Base-by-base conservation (phyloP, 208 protist species). In the Crithidia mellificae region DNA sequence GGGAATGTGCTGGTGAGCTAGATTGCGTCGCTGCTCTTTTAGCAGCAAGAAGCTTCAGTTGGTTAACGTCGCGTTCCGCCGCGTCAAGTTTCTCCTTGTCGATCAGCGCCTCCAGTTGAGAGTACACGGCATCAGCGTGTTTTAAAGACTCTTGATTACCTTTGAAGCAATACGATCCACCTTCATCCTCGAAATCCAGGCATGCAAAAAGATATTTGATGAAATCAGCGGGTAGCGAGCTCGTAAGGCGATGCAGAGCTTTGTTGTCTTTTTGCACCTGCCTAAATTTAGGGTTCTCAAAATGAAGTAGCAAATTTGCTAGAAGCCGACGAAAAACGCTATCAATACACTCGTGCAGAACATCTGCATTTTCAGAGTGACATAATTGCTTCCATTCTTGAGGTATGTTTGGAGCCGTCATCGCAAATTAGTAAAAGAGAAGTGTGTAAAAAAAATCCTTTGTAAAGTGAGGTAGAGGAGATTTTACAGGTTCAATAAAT, bases 241-340 rank as follows among this genome's bases (percentile, higher is more conserved):
- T 9, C 38, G 80, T 68, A 43, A 64, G 27, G 19, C 59, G 78
- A 6, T 62, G 63, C 24, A 94, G 61, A 19, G 71, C 22, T 9
- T 65, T 80, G 70, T 92, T 94, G 3, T 78, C 63, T 30, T 65
- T 74, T 38, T 83, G 74, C 12, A 94, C 84, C 30, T 62, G 50
- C 15, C 75, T 71, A 53, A 81, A 90, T 47, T 81, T 90, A 34
- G 77, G 65, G 62, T 91, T 85, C 11, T 88, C 44, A 56, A 81
- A 83, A 20, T 94, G 68, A 6, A 88, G 68, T 15, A 91, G 68
- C n/a, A 94, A 27, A 63, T 94, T 94, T 17, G 81, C 81, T 19
- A 94, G 76, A 14, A 94, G 72, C 2, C 61, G 68, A 11, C 88
- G 59, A 57, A 91, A 94, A 19, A 94, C 74, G 15, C 41, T 30